Evolutionary conservation across 129 eudicot species (phyloP), one percentile per base, ranked within the genome.

Genomic region (Centrapalus pauciflorus): DNA sequence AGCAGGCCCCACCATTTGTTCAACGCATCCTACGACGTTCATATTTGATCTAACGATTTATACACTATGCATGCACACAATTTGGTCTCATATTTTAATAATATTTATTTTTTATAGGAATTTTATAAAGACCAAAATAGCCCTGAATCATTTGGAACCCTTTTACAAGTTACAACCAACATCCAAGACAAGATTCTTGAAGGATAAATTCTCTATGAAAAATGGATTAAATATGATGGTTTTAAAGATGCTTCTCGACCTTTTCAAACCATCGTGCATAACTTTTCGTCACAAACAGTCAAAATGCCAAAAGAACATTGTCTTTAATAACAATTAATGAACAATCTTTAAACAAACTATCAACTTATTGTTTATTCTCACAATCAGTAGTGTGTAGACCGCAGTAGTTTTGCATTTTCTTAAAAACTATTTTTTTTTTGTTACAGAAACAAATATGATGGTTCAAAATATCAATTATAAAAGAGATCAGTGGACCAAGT

Each of bases 41-140:
- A 24, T 45, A 65, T 66, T 56, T 24, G 3, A 66, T 75, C 69
- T 23, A 57, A 66, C 25, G 74, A 20, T 32, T n/a, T 56, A 12
- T 8, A 58, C 45, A 33, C 46, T 75, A 67, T 58, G 73, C 69
- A 75, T 75, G 79, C 79, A 75, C 79, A 75, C 79, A 75, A 75
- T 69, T 75, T 75, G 74, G 69, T 61, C 43, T 45, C 61, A 51
- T 62, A 34, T 61, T 62, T 24, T 50, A 72, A n/a, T n/a, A n/a
- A n/a, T n/a, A n/a, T n/a, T n/a, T n/a, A n/a, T n/a, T n/a, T n/a
- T 62, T 33, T 40, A 34, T 9, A 19, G 35, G 5, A 70, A 9
- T 58, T 37, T 21, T 10, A 61, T 50, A 51, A 62, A 72, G 70
- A 62, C 77, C 30, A 62, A 25, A 62, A 1, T 62, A 51, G 0